Conservation (phyloP, 75 land plant genomes). For the Larix kaempferi region DNA sequence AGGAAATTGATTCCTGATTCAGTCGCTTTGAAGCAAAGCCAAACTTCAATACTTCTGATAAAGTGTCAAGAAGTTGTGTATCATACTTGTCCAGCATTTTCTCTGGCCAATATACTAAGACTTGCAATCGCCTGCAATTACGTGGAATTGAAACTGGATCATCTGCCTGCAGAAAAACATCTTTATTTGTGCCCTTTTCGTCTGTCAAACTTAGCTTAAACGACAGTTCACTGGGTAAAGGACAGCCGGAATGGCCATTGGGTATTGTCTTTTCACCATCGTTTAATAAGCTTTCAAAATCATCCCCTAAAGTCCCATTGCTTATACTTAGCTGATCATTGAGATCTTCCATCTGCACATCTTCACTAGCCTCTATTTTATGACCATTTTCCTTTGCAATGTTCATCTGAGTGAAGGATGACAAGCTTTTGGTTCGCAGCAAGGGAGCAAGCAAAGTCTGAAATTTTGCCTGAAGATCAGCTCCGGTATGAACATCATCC, state of each 20-base stretch:
- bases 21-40: conserved; percentile 38
- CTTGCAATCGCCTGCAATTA: conserved; percentile 20
- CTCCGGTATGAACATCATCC: conserved; percentile 18
- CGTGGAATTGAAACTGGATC: neutral
- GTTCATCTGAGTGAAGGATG: conserved; percentile 1
- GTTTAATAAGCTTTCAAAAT: neutral
- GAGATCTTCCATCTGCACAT: conserved; percentile 13
- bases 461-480: conserved; percentile 29
- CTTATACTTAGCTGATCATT: neutral
- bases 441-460: conserved; percentile 43
- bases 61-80: conserved; percentile 22
- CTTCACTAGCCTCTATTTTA: conserved; percentile 9
- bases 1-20: conserved; percentile 56
- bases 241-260: neutral
- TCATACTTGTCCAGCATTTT: conserved; percentile 46
- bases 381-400: conserved; percentile 9
- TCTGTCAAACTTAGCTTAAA: conserved; percentile 42
- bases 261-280: neutral
- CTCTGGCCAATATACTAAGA: conserved; percentile 57
- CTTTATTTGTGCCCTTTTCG: conserved; percentile 37
- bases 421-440: neutral
- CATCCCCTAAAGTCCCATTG: conserved; percentile 5
- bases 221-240: conserved; percentile 16
- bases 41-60: conserved; percentile 52
- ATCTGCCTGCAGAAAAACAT: neutral